A percentile compares a stretch with the other conserved stretches of the same genome.
These are phyloP conservation scores for Nakaseomyces sp. DNA, from an alignment of 1,139 yeast species.

Conservation along the genomic window DNA sequence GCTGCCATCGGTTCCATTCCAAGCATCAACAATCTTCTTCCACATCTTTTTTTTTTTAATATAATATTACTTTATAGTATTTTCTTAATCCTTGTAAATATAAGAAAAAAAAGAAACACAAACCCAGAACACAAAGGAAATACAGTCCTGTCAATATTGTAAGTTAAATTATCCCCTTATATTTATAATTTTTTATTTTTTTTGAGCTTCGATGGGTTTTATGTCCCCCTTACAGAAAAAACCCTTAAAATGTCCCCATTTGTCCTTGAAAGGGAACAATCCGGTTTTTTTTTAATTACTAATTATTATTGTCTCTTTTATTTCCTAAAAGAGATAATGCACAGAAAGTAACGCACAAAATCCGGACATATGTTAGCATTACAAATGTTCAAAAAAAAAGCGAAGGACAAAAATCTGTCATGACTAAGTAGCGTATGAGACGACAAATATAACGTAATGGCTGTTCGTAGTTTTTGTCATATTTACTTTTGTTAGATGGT, in stretches of 20 bases:
- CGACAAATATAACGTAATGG: background rate
- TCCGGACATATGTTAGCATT: background rate
- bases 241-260: too few species aligned
- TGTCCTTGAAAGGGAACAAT: background rate
- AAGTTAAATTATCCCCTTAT: too few species aligned
- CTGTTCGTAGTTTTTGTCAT: background rate
- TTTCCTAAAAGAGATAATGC: too few species aligned
- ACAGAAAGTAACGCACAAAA: too few species aligned
- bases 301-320: too few species aligned
- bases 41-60: slow-evolving; percentile 15
- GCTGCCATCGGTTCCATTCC: slow-evolving; percentile 27
- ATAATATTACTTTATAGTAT: background rate
- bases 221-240: too few species aligned
- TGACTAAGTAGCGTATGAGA: background rate
- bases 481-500: slow-evolving; percentile 10
- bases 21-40: slow-evolving; percentile 23
- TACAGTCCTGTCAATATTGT: too few species aligned
- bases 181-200: too few species aligned
- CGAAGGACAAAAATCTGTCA: background rate
- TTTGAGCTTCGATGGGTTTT: too few species aligned
- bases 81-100: background rate
- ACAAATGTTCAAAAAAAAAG: background rate
- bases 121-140: too few species aligned
- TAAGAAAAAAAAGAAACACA: too few species aligned
- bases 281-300: background rate